A percentile compares a stretch with the other conserved stretches of the same genome.
These are phyloP conservation scores for Udeniomyces megalosporus DNA, from an alignment of 768 basidiomycete genomes.

Conservation along the genomic window DNA sequence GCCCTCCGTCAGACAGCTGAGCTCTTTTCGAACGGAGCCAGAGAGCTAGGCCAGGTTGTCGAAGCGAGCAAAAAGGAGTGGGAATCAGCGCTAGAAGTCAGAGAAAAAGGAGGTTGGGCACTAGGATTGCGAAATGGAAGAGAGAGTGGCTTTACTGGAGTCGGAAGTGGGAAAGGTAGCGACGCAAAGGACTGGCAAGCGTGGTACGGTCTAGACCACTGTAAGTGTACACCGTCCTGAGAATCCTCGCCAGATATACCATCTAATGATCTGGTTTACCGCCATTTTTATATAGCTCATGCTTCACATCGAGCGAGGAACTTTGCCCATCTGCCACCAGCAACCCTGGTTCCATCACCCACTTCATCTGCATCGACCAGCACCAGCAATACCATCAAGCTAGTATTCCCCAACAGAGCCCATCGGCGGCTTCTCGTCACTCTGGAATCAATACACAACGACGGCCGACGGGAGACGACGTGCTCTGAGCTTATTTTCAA, in stretches of 20 bases:
- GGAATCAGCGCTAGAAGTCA: background rate
- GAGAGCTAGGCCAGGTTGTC: background rate
- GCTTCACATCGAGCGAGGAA: background rate
- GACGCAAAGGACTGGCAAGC: conserved; percentile 5
- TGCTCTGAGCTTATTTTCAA: background rate
- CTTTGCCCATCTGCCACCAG: conserved; percentile 1
- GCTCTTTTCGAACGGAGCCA: background rate
- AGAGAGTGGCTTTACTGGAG: background rate
- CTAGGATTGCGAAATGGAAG: background rate
- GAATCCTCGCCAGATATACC: background rate
- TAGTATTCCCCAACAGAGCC: background rate
- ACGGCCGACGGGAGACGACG: background rate
- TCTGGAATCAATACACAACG: background rate
- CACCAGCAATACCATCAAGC: background rate
- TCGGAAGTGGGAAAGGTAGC: background rate
- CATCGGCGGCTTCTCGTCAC: background rate
- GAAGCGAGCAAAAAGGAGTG: background rate
- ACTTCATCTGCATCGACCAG: background rate
- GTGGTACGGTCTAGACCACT: background rate
- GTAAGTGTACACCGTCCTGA: background rate
- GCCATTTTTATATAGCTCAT: background rate
- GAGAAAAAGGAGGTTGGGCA: background rate
- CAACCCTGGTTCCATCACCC: no score
- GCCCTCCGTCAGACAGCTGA: background rate
- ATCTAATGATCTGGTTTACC: background rate